A percentile compares a stretch with the other conserved stretches of the same genome.
Evolutionary conservation across 176 grass and related monocot genomes (phyloP).

Genomic region (Musa troglodytarum): DNA sequence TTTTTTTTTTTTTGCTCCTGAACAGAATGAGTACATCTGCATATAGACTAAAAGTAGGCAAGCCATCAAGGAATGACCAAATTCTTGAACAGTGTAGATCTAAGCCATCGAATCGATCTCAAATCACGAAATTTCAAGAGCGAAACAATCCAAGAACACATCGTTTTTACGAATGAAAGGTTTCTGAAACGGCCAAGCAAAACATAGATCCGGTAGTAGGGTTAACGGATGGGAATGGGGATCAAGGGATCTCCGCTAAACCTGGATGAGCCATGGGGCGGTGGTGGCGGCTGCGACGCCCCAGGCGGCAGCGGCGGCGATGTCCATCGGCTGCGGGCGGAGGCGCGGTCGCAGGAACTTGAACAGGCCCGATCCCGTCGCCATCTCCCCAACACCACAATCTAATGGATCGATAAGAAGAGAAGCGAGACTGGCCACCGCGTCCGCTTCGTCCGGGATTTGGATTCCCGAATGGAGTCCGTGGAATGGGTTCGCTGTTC

Average conservation of each 20-base stretch:
- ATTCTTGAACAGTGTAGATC: background rate
- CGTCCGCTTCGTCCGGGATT: too few relatives aligned
- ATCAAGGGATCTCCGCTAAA: background rate
- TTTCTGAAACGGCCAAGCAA: background rate
- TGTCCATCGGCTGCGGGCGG: slow-evolving; percentile 24
- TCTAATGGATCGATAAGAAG: too few relatives aligned
- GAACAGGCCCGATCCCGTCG: slow-evolving; percentile 16
- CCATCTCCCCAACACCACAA: too few relatives aligned
- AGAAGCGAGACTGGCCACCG: too few relatives aligned
- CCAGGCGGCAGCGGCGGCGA: slow-evolving; percentile 24
- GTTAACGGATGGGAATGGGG: background rate
- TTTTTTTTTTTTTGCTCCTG: too few relatives aligned
- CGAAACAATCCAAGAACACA: background rate
- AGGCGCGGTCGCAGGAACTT: slow-evolving; percentile 23
- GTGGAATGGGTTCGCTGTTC: too few relatives aligned
- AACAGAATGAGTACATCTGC: background rate
- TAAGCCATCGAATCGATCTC: background rate
- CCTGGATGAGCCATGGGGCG: slow-evolving; percentile 44
- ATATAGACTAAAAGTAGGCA: too few relatives aligned
- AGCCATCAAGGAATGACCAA: background rate
- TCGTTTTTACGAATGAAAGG: background rate
- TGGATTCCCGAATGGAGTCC: too few relatives aligned
- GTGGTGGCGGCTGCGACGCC: slow-evolving; percentile 23
- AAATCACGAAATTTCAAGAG: background rate
- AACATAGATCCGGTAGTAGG: background rate